phyloP scores from a whole-genome alignment of 768 basidiomycete species.

The Cubamyces lactineus region DNA sequence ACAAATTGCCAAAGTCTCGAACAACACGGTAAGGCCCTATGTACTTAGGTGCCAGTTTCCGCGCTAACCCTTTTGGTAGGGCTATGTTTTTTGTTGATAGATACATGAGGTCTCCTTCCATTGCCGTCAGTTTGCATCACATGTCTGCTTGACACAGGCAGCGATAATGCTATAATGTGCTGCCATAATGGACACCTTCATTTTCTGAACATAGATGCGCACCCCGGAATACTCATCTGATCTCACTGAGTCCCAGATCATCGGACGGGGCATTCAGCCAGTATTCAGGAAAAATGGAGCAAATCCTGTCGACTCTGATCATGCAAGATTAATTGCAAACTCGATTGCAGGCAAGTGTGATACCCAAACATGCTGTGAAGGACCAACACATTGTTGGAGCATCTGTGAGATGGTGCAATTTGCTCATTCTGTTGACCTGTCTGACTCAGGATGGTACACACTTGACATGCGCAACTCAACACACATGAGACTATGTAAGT shows the following conservation, averaged over 20 bases:
- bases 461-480: too few species aligned
- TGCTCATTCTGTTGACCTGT: slow-evolving; percentile 43
- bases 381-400: slow-evolving; percentile 32
- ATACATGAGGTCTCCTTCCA: slow-evolving; percentile 34
- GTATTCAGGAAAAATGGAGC: not conserved
- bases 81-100: slow-evolving; percentile 43
- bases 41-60: not conserved
- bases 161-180: slow-evolving; percentile 38
- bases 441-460: slow-evolving; percentile 20
- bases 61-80: slow-evolving; percentile 37
- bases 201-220: slow-evolving; percentile 26
- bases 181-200: slow-evolving; percentile 33
- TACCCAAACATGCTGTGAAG: slow-evolving; percentile 39
- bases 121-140: slow-evolving; percentile 30
- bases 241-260: slow-evolving; percentile 31
- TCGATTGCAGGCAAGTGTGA: too few species aligned
- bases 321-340: too few species aligned
- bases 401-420: slow-evolving; percentile 39
- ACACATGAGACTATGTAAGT: too few species aligned
- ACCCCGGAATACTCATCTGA: slow-evolving; percentile 33
- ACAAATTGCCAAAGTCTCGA: too few species aligned
- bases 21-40: too few species aligned
- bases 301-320: too few species aligned
- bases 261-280: slow-evolving; percentile 26
- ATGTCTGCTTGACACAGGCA: slow-evolving; percentile 37